These are phyloP conservation scores for Trichoderma sp. DNA, from an alignment of 2,329 filamentous ascomycete species.

Conservation along the genomic window DNA sequence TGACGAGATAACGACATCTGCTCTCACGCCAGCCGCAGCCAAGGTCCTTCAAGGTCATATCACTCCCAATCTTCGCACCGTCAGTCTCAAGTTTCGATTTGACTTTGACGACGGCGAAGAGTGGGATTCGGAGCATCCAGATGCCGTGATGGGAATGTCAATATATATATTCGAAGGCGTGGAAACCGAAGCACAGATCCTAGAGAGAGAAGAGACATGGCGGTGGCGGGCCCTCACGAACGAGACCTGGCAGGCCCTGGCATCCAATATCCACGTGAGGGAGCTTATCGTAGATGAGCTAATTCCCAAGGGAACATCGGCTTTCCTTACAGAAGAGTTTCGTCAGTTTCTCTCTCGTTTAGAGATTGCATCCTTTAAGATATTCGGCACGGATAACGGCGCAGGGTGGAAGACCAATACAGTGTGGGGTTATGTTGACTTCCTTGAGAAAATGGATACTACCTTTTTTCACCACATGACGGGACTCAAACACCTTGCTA, in stretches of 20 bases:
- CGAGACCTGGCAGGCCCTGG: not conserved
- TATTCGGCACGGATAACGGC: not conserved
- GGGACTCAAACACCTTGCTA: not conserved
- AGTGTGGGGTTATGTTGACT: not conserved
- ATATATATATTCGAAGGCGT: not conserved
- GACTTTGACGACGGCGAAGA: not conserved
- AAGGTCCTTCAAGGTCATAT: not conserved
- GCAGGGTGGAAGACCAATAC: not conserved
- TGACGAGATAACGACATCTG: not conserved
- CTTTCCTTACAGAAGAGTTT: slow-evolving; percentile 1
- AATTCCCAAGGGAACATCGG: not conserved
- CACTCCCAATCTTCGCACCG: not conserved
- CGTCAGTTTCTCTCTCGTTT: slow-evolving; percentile 1
- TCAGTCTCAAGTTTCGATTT: not conserved
- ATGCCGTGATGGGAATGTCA: not conserved
- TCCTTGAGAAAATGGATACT: not conserved
- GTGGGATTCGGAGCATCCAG: not conserved
- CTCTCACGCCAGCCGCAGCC: not conserved
- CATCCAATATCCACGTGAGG: not conserved
- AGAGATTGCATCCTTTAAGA: not conserved
- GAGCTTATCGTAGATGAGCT: not conserved
- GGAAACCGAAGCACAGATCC: not conserved
- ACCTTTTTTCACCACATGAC: not conserved
- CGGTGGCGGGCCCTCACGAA: slow-evolving; percentile 7
- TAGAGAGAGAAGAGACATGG: not conserved